These are phyloP conservation scores for Curvularia eragrostidis DNA, from an alignment of 2,329 filamentous ascomycete species.

Conservation along the genomic window DNA sequence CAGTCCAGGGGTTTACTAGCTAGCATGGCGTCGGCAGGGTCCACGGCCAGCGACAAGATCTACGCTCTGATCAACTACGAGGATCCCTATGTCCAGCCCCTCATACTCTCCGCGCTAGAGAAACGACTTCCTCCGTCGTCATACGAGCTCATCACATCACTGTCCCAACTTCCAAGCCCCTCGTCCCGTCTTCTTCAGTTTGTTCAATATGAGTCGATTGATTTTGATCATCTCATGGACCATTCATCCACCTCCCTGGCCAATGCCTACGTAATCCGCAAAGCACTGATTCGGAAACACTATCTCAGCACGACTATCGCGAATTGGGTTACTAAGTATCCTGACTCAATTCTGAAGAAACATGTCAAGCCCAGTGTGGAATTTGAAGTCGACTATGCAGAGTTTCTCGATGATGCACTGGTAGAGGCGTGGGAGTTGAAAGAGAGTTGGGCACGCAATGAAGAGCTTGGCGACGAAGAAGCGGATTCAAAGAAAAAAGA, in stretches of 20 bases:
- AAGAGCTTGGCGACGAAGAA: constrained; percentile 40
- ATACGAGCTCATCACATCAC: constrained; percentile 63
- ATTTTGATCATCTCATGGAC: constrained; percentile 76
- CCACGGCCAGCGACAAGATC: constrained; percentile 46
- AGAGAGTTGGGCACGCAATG: constrained; percentile 77
- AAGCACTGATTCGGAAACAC: constrained; percentile 95
- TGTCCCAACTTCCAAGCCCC: constrained; percentile 56
- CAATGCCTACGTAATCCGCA: constrained; percentile 94
- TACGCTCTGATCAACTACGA: constrained; percentile 84
- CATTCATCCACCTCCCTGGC: constrained; percentile 69
- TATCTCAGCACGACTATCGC: constrained; percentile 84
- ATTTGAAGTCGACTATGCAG: constrained; percentile 95
- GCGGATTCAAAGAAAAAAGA: constrained; percentile 56
- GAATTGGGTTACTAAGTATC: constrained; percentile 86
- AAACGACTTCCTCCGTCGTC: constrained; percentile 63
- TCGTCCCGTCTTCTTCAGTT: constrained; percentile 73
- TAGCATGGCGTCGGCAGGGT: constrained; percentile 20
- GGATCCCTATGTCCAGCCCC: constrained; percentile 85
- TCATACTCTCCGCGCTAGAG: constrained; percentile 76
- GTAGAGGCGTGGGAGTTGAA: constrained; percentile 88
- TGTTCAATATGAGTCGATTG: constrained; percentile 82
- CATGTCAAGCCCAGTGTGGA: constrained; percentile 81
- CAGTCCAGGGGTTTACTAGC: background rate
- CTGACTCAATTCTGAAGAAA: constrained; percentile 68
- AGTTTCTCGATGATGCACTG: constrained; percentile 93